Evolutionary conservation across 441 rosid genomes (phyloP).

Genomic region (Flueggea neowawraea): DNA sequence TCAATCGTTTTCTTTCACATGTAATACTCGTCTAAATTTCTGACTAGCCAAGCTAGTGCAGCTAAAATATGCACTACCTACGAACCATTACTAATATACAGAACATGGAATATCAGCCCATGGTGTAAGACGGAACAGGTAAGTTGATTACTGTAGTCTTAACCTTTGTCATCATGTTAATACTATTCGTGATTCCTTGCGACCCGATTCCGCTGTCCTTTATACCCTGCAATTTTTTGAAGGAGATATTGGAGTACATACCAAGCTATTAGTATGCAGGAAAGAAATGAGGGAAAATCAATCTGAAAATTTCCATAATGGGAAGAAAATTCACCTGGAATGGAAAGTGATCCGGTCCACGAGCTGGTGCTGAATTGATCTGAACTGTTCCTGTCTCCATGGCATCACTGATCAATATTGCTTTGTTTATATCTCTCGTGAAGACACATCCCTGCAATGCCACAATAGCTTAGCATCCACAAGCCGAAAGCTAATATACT

Average conservation of each 20-base stretch:
- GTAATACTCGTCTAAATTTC: no score
- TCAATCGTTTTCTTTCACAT: no score
- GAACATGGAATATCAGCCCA: slow-evolving; percentile 45
- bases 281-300: no score
- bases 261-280: no score
- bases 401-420: slow-evolving; percentile 85
- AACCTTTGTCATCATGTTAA: slow-evolving; percentile 88
- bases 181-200: slow-evolving; percentile 95
- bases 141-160: slow-evolving; percentile 92
- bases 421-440: slow-evolving; percentile 90
- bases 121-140: slow-evolving; percentile 83
- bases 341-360: slow-evolving; percentile 98
- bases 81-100: no score
- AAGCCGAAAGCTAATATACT: no score
- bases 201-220: slow-evolving; percentile 99
- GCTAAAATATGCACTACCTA: no score
- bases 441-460: slow-evolving; percentile 79
- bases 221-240: slow-evolving; percentile 49
- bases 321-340: slow-evolving; percentile 61
- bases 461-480: no score
- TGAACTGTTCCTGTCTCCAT: slow-evolving; percentile 99
- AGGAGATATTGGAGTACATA: no score
- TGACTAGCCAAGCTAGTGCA: no score
- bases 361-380: slow-evolving; percentile 98
- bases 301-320: no score